Conservation (phyloP, 306 rosid genomes). For the Calophaca sinica region DNA sequence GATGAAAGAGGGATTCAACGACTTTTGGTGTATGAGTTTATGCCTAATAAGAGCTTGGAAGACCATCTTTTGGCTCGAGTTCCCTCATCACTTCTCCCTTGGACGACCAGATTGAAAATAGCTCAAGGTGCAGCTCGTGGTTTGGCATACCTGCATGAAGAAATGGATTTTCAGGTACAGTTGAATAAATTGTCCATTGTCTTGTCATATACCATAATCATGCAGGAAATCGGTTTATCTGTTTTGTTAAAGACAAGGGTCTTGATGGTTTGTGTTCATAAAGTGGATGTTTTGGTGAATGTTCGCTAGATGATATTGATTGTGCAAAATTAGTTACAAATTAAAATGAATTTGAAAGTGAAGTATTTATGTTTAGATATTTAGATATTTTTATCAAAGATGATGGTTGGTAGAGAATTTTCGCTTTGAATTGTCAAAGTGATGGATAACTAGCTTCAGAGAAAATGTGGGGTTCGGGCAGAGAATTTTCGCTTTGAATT, state of each 20-base stretch:
- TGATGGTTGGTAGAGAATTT: background rate
- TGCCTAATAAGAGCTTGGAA: constrained; percentile 87
- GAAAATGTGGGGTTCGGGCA: background rate
- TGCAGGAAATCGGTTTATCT: background rate
- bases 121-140: constrained; percentile 94
- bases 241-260: background rate
- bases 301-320: background rate
- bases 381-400: background rate
- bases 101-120: constrained; percentile 77
- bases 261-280: constrained; percentile 17
- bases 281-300: background rate
- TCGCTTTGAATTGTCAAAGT: background rate
- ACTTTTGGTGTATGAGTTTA: constrained; percentile 90
- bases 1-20: constrained; percentile 98
- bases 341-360: background rate
- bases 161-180: constrained; percentile 96
- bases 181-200: background rate
- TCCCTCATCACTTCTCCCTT: constrained; percentile 61
- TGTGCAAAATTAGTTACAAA: background rate
- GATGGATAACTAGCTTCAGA: background rate
- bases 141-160: constrained; percentile 91
- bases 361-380: background rate
- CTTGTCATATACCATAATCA: background rate
- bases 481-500: background rate
- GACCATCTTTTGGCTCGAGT: constrained; percentile 85